phyloP scores from a whole-genome alignment of 108 stramenopile genomes.

The Nannochloropsis oceanica region DNA sequence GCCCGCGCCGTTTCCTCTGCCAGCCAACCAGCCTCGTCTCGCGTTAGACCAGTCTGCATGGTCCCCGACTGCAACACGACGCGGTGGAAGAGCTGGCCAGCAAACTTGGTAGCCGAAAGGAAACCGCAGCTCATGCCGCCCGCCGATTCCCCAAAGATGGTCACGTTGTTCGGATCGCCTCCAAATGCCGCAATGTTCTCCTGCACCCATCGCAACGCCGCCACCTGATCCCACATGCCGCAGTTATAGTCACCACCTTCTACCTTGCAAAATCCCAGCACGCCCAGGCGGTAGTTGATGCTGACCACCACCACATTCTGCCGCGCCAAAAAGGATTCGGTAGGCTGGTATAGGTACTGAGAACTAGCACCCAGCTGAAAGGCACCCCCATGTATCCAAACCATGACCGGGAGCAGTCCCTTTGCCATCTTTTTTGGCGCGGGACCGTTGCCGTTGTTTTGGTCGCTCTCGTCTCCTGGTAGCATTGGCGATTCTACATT shows the following conservation, averaged over 20 bases:
- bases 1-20: background rate
- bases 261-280: conserved; percentile 33
- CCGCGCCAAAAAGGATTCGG: conserved; percentile 4
- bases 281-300: conserved; percentile 44
- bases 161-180: conserved; percentile 60
- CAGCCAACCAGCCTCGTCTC: background rate
- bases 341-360: background rate
- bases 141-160: conserved; percentile 62
- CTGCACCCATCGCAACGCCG: conserved; percentile 60
- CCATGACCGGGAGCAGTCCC: conserved; percentile 22
- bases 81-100: conserved; percentile 27
- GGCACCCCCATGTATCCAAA: conserved; percentile 38
- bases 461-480: background rate
- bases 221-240: conserved; percentile 42
- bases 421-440: background rate
- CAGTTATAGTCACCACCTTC: conserved; percentile 29
- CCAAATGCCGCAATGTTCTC: conserved; percentile 59
- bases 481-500: conserved; percentile 26
- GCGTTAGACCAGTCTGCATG: background rate
- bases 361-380: conserved; percentile 33
- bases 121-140: conserved; percentile 45
- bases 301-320: conserved; percentile 37
- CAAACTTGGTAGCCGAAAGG: conserved; percentile 13
- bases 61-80: conserved; percentile 3
- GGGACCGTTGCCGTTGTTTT: background rate